Evolutionary conservation across 345 rosid species (phyloP).

Genomic region (Limnanthes douglasii): DNA sequence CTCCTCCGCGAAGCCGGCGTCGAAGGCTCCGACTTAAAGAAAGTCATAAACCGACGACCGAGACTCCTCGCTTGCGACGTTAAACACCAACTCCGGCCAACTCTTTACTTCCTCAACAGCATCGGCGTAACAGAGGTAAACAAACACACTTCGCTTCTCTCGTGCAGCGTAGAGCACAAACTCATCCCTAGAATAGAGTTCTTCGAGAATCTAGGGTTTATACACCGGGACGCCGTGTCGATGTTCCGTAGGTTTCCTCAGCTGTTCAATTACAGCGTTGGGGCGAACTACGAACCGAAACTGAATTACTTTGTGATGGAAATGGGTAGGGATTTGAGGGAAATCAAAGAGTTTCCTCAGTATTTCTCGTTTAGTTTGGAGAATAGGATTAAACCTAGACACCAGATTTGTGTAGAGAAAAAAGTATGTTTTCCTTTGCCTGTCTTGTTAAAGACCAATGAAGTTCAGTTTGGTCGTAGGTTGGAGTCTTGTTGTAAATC

Average conservation of each 20-base stretch:
- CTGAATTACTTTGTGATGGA: conserved; percentile 51
- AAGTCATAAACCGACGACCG: conserved; percentile 64
- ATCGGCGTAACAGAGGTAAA: conserved; percentile 56
- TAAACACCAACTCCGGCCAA: conserved; percentile 45
- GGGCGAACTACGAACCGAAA: conserved; percentile 57
- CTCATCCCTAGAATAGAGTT: conserved; percentile 50
- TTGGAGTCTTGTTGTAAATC: conserved; percentile 60
- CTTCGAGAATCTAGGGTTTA: conserved; percentile 52
- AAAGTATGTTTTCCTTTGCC: conserved; percentile 56
- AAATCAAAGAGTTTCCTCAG: conserved; percentile 63
- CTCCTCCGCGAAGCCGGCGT: conserved; percentile 79
- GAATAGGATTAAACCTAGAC: conserved; percentile 76
- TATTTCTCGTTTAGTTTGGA: conserved; percentile 80
- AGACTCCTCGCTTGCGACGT: conserved; percentile 60
- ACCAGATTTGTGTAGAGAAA: conserved; percentile 50
- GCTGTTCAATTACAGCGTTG: conserved; percentile 59
- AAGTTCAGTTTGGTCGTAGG: conserved; percentile 31
- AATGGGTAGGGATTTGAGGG: conserved; percentile 83
- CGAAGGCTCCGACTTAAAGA: conserved; percentile 28
- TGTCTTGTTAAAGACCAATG: conserved; percentile 45
- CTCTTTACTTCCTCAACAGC: conserved; percentile 64
- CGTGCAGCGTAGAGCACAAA: conserved; percentile 70
- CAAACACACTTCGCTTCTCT: conserved; percentile 56
- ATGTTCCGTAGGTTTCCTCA: conserved; percentile 79
- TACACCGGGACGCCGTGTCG: conserved; percentile 25